Evolutionary conservation across 2,329 filamentous ascomycete species (phyloP), one percentile per base, ranked within the genome.

Genomic region (Didymella glomerata): DNA sequence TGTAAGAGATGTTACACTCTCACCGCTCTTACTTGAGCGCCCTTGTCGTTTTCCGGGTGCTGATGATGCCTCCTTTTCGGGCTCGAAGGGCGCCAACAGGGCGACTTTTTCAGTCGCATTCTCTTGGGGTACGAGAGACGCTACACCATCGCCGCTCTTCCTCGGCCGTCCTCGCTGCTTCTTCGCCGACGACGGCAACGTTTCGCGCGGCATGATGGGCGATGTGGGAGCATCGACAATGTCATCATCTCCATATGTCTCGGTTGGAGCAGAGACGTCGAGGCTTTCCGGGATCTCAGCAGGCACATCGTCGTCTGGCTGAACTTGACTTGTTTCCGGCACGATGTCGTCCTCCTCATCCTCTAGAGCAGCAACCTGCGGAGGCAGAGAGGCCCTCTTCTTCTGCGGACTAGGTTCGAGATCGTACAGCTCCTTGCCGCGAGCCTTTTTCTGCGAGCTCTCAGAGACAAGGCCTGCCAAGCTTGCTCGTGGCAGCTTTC

Each of bases 341-440:
- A 54, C 32, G 4, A 32, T 9, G 2, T 36, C 45, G 3, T 59
- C 32, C 0, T 27, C 27, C 9, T 46, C 50, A 4, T 38, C 30
- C 3, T 49, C 45, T 3, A 32, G 16, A 20, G 46, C 40, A 13
- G 32, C 46, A 3, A 36, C 7, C 20, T 42, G 46, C 4, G 46
- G 27, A 36, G 56, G 50, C 41, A 59, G 7, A 13, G 56, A 54
- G 9, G 22, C 22, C 18, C 32, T 16, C 32, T 40, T 50, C 47
- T 49, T 57, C 53, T 56, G 22, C 2, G 48, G 54, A 22, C 61
- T 51, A 1, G 25, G 51, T 3, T 57, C 46, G 1, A 48, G 1
- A 16, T 58, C 51, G 2, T 62, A 59, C 45, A 40, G 28, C 24
- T 32, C 52, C 38, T 10, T 27, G 16, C 50, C 51, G 16, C 56